phyloP scores from a whole-genome alignment of 805 yeast genomes.

The Hanseniaspora clermontiae region DNA sequence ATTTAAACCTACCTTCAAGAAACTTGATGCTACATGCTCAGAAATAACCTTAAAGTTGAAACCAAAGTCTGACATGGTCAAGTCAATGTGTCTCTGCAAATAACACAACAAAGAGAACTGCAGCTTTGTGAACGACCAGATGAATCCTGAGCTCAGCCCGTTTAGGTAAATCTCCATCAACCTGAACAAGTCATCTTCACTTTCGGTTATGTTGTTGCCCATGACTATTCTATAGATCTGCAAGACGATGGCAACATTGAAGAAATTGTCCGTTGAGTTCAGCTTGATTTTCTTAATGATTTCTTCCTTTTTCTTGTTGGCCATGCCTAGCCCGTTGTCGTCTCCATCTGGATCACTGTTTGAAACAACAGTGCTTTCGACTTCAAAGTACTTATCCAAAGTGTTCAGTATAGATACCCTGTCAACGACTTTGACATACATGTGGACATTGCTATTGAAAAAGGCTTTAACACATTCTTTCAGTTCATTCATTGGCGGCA shows the following conservation, averaged over 20 bases:
- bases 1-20: constrained; percentile 17
- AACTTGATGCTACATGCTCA: constrained; percentile 19
- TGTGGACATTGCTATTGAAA: constrained; percentile 7
- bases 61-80: constrained; percentile 17
- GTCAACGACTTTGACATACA: constrained; percentile 6
- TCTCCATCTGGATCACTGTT: neutral
- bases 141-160: constrained; percentile 5
- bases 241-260: constrained; percentile 6
- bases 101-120: constrained; percentile 22
- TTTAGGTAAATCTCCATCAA: constrained; percentile 7
- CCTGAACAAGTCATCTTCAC: constrained; percentile 8
- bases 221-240: constrained; percentile 13
- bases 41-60: constrained; percentile 9
- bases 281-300: neutral
- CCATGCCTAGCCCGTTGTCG: neutral
- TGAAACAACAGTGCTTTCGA: neutral
- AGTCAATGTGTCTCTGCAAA: constrained; percentile 16
- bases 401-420: neutral
- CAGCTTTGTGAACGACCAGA: constrained; percentile 19
- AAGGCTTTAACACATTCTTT: constrained; percentile 2
- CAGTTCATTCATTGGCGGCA: constrained; percentile 4
- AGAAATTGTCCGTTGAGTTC: neutral
- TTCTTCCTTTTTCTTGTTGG: neutral
- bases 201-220: constrained; percentile 1
- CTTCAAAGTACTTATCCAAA: constrained; percentile 8